These are phyloP conservation scores for Hyaloscypha finlandica DNA, from an alignment of 495 filamentous ascomycete genomes.

Conservation along the genomic window DNA sequence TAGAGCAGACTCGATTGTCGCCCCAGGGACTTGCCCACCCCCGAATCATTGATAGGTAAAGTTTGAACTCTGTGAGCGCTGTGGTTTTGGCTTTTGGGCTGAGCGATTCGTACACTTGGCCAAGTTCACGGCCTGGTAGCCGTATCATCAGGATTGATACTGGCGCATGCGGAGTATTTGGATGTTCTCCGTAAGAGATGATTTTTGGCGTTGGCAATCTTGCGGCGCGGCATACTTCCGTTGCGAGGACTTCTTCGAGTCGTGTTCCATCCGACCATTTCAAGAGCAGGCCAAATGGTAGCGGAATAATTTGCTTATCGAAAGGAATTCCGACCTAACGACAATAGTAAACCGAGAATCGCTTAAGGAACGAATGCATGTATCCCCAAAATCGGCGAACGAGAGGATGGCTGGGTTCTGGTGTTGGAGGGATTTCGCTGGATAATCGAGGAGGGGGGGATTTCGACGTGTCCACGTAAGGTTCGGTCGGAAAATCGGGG, in stretches of 20 bases:
- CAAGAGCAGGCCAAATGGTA: constrained; percentile 39
- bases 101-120: constrained; percentile 33
- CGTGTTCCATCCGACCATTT: constrained; percentile 47
- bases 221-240: constrained; percentile 40
- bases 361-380: constrained; percentile 25
- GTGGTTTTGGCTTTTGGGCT: constrained; percentile 30
- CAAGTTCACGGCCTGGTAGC: constrained; percentile 36
- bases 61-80: constrained; percentile 30
- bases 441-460: neutral
- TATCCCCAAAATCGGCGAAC: constrained; percentile 34
- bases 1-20: constrained; percentile 14
- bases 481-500: constrained; percentile 15
- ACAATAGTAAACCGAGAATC: constrained; percentile 34
- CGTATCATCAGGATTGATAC: constrained; percentile 43
- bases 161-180: constrained; percentile 36
- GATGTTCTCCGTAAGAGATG: constrained; percentile 44
- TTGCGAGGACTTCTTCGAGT: constrained; percentile 43
- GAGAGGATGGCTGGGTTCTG: constrained; percentile 23
- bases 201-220: constrained; percentile 45
- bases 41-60: constrained; percentile 30
- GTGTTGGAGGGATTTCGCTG: constrained; percentile 31
- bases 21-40: constrained; percentile 31
- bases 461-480: constrained; percentile 18
- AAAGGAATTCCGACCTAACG: constrained; percentile 33
- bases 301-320: constrained; percentile 36